phyloP scores from a whole-genome alignment of 805 yeast genomes.

The Metschnikowia baotianmanensis region DNA sequence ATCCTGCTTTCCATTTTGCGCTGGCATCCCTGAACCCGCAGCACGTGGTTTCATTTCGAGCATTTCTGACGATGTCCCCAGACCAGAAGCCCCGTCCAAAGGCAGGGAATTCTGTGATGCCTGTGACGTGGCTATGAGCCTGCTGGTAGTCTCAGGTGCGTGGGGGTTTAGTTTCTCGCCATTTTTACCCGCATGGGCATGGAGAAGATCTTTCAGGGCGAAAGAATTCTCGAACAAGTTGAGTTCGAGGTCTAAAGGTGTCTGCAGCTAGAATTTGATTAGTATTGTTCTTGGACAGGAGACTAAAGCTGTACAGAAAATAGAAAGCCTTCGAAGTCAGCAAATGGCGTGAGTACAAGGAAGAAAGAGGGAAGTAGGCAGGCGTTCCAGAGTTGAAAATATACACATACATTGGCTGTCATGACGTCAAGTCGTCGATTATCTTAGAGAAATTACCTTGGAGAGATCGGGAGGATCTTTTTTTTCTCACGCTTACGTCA shows the following conservation, averaged over 20 bases:
- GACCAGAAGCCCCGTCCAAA: conserved; percentile 6
- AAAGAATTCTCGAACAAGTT: conserved; percentile 95
- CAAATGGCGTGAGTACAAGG: background rate
- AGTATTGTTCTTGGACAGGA: too few relatives aligned
- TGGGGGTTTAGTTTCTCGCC: background rate
- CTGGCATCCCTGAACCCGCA: background rate
- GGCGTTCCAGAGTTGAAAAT: background rate
- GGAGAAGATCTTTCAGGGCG: conserved; percentile 53
- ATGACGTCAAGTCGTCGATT: conserved; percentile 11
- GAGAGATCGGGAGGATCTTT: conserved; percentile 3
- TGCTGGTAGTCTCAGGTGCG: conserved; percentile 3
- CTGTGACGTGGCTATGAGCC: conserved; percentile 10
- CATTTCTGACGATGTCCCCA: conserved; percentile 10
- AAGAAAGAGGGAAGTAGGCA: too few relatives aligned
- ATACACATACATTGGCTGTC: conserved; percentile 24
- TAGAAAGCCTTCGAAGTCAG: background rate
- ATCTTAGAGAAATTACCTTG: background rate
- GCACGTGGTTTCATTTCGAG: conserved; percentile 12
- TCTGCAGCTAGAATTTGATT: conserved; percentile 28
- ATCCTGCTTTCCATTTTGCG: background rate
- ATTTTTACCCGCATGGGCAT: conserved; percentile 8
- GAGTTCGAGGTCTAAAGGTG: conserved; percentile 78
- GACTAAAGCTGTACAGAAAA: conserved; percentile 13
- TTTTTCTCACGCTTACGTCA: conserved; percentile 17
- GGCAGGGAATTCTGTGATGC: conserved; percentile 9